Percentiles rank a stretch among this genome's conserved stretches.
These are phyloP conservation scores for Vickermania spadyakhi DNA, from an alignment of 208 protist genomes.

Conservation along the genomic window DNA sequence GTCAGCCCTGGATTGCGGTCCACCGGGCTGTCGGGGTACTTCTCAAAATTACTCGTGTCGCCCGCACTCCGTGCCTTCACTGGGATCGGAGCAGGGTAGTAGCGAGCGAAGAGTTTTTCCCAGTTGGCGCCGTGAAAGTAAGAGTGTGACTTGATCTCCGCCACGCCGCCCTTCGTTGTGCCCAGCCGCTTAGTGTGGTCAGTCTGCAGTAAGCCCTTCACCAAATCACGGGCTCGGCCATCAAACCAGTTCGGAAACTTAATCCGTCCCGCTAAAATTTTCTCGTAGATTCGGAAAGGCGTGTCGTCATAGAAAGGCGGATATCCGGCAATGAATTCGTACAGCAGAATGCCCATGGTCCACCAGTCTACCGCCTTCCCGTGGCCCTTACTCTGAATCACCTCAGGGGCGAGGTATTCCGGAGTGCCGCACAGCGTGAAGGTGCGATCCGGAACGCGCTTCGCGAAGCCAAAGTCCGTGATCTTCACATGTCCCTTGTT, in stretches of 20 bases:
- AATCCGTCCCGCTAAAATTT: slow-evolving; percentile 72
- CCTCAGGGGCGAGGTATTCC: slow-evolving; percentile 88
- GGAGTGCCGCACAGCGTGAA: slow-evolving; percentile 88
- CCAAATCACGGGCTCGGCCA: slow-evolving; percentile 62
- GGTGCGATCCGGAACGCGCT: slow-evolving; percentile 67
- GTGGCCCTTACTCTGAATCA: slow-evolving; percentile 89
- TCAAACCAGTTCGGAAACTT: slow-evolving; percentile 85
- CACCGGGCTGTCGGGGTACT: slow-evolving; percentile 73
- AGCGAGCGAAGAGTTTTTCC: slow-evolving; percentile 69
- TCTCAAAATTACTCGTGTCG: slow-evolving; percentile 86
- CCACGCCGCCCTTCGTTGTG: slow-evolving; percentile 76
- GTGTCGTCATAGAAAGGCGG: slow-evolving; percentile 91
- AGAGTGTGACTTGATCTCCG: slow-evolving; percentile 93
- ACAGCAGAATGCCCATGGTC: slow-evolving; percentile 93
- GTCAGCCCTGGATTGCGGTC: slow-evolving; percentile 47
- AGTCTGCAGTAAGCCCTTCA: slow-evolving; percentile 79
- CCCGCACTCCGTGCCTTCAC: slow-evolving; percentile 66
- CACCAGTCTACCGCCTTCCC: slow-evolving; percentile 97
- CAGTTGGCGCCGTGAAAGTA: slow-evolving; percentile 94
- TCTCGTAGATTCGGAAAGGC: slow-evolving; percentile 82
- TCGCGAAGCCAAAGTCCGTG: slow-evolving; percentile 85
- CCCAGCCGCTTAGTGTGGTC: slow-evolving; percentile 86
- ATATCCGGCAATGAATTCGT: slow-evolving; percentile 92
- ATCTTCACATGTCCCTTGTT: slow-evolving; percentile 77
- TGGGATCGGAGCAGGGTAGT: slow-evolving; percentile 76